phyloP scores from a whole-genome alignment of 371 early-diverging fungal genomes.

The Blyttiomyces sp. region DNA sequence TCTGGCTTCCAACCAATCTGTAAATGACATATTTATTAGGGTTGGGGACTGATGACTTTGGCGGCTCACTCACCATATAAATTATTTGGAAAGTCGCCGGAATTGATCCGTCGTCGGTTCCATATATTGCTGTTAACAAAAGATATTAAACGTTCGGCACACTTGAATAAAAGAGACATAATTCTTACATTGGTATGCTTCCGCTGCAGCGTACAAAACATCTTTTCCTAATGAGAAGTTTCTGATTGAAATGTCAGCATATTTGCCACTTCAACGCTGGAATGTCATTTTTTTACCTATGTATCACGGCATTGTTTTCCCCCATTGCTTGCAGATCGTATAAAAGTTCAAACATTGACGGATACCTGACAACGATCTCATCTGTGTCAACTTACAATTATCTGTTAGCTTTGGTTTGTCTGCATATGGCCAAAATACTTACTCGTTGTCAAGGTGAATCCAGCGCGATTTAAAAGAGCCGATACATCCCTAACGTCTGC shows the following conservation, averaged over 20 bases:
- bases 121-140: slow-evolving; percentile 68
- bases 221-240: slow-evolving; percentile 37
- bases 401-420: too few species aligned
- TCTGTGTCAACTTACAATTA: slow-evolving; percentile 89
- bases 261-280: not conserved
- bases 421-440: not conserved
- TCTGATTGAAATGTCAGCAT: too few species aligned
- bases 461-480: slow-evolving; percentile 74
- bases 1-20: slow-evolving; percentile 90
- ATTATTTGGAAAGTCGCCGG: slow-evolving; percentile 93
- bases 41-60: too few species aligned
- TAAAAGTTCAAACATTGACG: slow-evolving; percentile 87
- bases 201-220: slow-evolving; percentile 77
- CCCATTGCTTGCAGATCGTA: slow-evolving; percentile 91
- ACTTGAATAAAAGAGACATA: not conserved
- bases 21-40: not conserved
- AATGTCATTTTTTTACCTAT: slow-evolving; percentile 44
- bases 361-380: slow-evolving; percentile 88
- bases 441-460: slow-evolving; percentile 80
- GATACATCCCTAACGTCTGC: slow-evolving; percentile 81
- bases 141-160: slow-evolving; percentile 2
- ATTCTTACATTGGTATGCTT: slow-evolving; percentile 80
- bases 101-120: slow-evolving; percentile 82
- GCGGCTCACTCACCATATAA: slow-evolving; percentile 35
- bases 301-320: slow-evolving; percentile 87